phyloP scores from a whole-genome alignment of 768 basidiomycete species.

The Hericium coralloides region DNA sequence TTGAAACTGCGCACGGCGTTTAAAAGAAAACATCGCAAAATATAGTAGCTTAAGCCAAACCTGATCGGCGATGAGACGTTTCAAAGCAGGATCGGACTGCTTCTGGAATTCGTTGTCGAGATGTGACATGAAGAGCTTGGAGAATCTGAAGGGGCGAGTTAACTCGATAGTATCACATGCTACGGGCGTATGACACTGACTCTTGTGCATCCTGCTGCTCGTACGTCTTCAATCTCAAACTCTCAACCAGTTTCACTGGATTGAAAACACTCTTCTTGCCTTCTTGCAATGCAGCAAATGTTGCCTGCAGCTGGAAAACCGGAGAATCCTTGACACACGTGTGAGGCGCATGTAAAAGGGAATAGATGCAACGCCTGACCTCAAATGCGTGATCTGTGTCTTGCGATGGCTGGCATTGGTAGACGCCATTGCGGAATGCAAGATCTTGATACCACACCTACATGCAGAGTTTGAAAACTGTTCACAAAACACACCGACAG shows the following conservation, averaged over 20 bases:
- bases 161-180: background rate
- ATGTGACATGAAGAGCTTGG: constrained; percentile 89
- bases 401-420: constrained; percentile 55
- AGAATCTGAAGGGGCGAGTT: constrained; percentile 49
- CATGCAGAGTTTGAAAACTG: constrained; percentile 1
- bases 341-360: background rate
- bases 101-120: constrained; percentile 83
- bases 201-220: constrained; percentile 98
- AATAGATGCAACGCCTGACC: constrained; percentile 18
- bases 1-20: constrained; percentile 55
- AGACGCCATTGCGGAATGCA: constrained; percentile 77
- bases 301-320: constrained; percentile 68
- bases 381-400: constrained; percentile 36
- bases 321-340: constrained; percentile 53
- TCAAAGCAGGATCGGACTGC: constrained; percentile 54
- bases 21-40: background rate
- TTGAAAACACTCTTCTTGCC: constrained; percentile 67
- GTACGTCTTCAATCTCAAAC: constrained; percentile 66
- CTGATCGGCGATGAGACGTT: constrained; percentile 65
- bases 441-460: constrained; percentile 91
- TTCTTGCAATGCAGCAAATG: constrained; percentile 80
- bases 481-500: background rate
- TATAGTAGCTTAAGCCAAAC: constrained; percentile 26
- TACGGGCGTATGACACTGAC: constrained; percentile 33
- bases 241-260: constrained; percentile 77